Percentiles rank a stretch among this genome's conserved stretches.
phyloP scores from a whole-genome alignment of 108 stramenopile species.

The Asterionellopsis glacialis region DNA sequence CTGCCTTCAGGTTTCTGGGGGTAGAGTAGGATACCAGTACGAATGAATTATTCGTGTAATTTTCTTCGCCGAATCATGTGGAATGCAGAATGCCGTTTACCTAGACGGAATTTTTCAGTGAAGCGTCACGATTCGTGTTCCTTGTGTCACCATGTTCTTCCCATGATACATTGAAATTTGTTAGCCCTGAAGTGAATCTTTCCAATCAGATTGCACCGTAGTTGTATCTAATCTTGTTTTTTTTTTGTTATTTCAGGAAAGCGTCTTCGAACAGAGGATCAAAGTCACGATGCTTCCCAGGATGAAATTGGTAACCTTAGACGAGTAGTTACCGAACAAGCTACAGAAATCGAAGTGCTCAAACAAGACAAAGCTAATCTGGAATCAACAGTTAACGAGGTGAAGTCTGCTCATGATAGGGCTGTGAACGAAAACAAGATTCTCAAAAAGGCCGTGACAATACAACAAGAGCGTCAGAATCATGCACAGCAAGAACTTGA shows the following conservation, averaged over 20 bases:
- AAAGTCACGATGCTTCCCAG: background rate
- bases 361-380: slow-evolving; percentile 51
- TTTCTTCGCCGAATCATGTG: no score
- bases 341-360: slow-evolving; percentile 56
- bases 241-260: slow-evolving; percentile 4
- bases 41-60: no score
- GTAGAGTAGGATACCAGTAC: no score
- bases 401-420: slow-evolving; percentile 52
- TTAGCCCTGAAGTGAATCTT: no score
- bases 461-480: slow-evolving; percentile 80
- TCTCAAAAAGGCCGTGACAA: slow-evolving; percentile 67
- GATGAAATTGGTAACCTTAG: slow-evolving; percentile 28
- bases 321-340: slow-evolving; percentile 51
- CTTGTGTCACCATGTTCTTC: background rate
- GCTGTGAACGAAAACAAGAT: slow-evolving; percentile 69
- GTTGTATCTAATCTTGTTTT: background rate
- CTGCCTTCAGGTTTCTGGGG: no score
- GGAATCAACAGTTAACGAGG: slow-evolving; percentile 21
- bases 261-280: slow-evolving; percentile 6
- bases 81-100: no score
- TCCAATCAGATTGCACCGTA: background rate
- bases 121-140: background rate
- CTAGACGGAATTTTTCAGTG: background rate
- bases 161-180: no score
- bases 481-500: slow-evolving; percentile 61